These are phyloP conservation scores for Pleurotus tuoliensis DNA, from an alignment of 768 basidiomycete species.

Conservation along the genomic window DNA sequence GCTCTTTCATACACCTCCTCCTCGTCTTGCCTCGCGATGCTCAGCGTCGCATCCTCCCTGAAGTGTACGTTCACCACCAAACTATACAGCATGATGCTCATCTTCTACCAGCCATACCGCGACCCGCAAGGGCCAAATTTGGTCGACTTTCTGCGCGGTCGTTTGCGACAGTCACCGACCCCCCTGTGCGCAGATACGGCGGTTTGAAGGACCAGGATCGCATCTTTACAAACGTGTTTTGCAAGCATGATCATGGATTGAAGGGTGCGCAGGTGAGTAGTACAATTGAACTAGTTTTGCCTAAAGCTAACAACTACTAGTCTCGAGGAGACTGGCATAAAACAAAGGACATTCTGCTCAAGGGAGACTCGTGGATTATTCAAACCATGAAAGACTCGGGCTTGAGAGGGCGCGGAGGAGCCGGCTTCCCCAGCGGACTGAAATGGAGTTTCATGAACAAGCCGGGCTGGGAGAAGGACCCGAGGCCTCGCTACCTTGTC, in stretches of 20 bases:
- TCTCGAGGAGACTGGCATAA: slow-evolving; percentile 97
- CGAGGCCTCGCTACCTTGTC: slow-evolving; percentile 90
- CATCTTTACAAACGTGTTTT: slow-evolving; percentile 90
- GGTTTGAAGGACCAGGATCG: slow-evolving; percentile 93
- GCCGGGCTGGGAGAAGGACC: slow-evolving; percentile 96
- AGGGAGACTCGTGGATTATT: slow-evolving; percentile 97
- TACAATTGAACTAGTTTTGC: not conserved
- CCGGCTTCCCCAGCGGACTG: slow-evolving; percentile 93
- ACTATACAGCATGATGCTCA: too few species aligned
- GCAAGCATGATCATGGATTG: slow-evolving; percentile 84
- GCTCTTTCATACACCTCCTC: too few species aligned
- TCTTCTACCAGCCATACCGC: slow-evolving; percentile 18
- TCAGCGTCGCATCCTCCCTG: too few species aligned
- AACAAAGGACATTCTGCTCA: slow-evolving; percentile 93
- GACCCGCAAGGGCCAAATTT: slow-evolving; percentile 23
- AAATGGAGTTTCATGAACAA: slow-evolving; percentile 99
- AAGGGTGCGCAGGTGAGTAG: slow-evolving; percentile 83
- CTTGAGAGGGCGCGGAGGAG: slow-evolving; percentile 91
- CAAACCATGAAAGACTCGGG: slow-evolving; percentile 95
- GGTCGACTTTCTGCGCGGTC: slow-evolving; percentile 28
- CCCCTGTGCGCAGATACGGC: slow-evolving; percentile 90
- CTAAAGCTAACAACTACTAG: slow-evolving; percentile 31
- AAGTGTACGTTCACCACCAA: too few species aligned
- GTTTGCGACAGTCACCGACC: slow-evolving; percentile 74
- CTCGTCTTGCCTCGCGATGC: too few species aligned